Percentiles rank a stretch among this genome's conserved stretches.
These are phyloP conservation scores for Entelexis paramagnoliae DNA, from an alignment of 1,139 yeast species.

Conservation along the genomic window DNA sequence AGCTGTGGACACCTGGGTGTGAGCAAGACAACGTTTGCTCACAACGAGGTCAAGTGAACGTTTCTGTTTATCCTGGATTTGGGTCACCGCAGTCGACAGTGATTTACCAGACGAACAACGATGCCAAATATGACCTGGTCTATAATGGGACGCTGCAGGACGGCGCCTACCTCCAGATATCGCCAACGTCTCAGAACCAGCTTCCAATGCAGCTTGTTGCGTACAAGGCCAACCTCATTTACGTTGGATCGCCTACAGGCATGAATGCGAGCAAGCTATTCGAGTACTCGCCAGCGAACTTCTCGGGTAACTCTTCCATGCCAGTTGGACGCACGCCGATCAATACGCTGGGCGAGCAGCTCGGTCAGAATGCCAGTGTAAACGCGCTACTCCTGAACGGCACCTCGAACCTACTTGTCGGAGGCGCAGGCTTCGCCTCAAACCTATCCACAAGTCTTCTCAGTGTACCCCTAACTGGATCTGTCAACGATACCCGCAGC, in stretches of 20 bases:
- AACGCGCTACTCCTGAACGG: slow-evolving; percentile 28
- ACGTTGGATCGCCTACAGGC: slow-evolving; percentile 45
- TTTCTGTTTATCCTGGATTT: slow-evolving; percentile 45
- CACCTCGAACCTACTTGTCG: slow-evolving; percentile 33
- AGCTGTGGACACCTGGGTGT: slow-evolving; percentile 84
- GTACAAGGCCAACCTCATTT: slow-evolving; percentile 52
- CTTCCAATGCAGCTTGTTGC: slow-evolving; percentile 50
- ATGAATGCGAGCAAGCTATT: slow-evolving; percentile 36
- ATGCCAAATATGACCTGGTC: slow-evolving; percentile 69
- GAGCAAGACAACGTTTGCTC: slow-evolving; percentile 54
- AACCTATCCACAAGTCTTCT: slow-evolving; percentile 26
- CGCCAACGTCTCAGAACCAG: slow-evolving; percentile 32
- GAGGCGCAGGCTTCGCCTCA: slow-evolving; percentile 41
- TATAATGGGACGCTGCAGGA: slow-evolving; percentile 60
- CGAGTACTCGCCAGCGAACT: slow-evolving; percentile 68
- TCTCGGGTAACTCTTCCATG: slow-evolving; percentile 32
- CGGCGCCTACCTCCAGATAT: slow-evolving; percentile 37
- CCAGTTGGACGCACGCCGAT: slow-evolving; percentile 52
- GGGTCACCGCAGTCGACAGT: slow-evolving; percentile 36
- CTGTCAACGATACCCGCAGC: background rate
- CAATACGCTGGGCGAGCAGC: slow-evolving; percentile 46
- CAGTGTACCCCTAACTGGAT: slow-evolving; percentile 1
- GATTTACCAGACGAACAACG: slow-evolving; percentile 69
- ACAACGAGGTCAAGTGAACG: slow-evolving; percentile 67
- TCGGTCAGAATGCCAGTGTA: slow-evolving; percentile 35